Evolutionary conservation across 2,329 filamentous ascomycete genomes (phyloP), one percentile per base, ranked within the genome.

Genomic region (Paramyrothecium sp.): DNA sequence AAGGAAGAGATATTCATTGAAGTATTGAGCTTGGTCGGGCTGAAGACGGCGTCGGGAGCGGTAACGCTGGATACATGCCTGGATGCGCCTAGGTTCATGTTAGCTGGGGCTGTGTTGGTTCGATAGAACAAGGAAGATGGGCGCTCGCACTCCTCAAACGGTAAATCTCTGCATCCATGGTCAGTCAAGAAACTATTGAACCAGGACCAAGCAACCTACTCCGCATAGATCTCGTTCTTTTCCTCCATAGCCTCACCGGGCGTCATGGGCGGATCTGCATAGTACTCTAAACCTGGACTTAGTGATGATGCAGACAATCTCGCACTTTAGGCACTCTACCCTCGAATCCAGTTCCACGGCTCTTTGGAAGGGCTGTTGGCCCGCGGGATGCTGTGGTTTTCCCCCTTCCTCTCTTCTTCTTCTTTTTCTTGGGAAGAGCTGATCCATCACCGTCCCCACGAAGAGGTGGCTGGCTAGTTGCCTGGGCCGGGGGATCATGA

Each of bases 11-110:
- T 95, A 97, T 61, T 90, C 90, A 66, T 85, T 81, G 73, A 99
- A 95, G 34, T 92, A 76, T 19, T 81, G 77, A 4, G 78, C 72
- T 22, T 86, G 86, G 3, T 85, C 78, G 13, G 78, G 72, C 58
- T 89, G 84, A 58, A 97, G 83, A 62, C 90, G 92, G 33, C 93
- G 89, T 51, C 88, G 89, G 38, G 84, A 81, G 60, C 89, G 86
- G 75, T 89, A 99, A 16, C 92, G 89, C 63, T 92, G 87, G 55
- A 98, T 89, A 51, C 91, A 95, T 23, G 88, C 83, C 68, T 97
- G 89, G 46, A 98, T 91, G 51, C 95, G 91, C 56, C 89, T 90
- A 51, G 1, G 16, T 1, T 21, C 19, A 58, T 54, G 59, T 63
- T 50, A 70, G 61, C 53, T 57, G 5, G 59, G 46, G 50, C 7